These are phyloP conservation scores for Paramecium biaurelia DNA, from an alignment of 73 alveolate species.

Conservation along the genomic window DNA sequence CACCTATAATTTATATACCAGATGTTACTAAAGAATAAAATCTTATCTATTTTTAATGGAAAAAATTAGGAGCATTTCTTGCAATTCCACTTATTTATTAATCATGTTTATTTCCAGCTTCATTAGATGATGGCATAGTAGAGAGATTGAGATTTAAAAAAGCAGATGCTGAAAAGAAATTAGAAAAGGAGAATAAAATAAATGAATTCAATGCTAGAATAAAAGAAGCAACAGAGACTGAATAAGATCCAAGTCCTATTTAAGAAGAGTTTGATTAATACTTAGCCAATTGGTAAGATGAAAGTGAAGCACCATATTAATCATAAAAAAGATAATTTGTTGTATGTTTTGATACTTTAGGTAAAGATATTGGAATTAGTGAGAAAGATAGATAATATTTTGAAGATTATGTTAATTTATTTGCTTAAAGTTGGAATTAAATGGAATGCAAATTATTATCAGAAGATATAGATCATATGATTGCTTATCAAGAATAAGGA, in stretches of 20 bases:
- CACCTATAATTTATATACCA: conserved; percentile 73
- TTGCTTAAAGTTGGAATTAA: conserved; percentile 78
- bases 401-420: conserved; percentile 76
- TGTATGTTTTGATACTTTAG: conserved; percentile 91
- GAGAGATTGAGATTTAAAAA: conserved; percentile 77
- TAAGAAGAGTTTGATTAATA: conserved; percentile 69
- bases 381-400: conserved; percentile 78
- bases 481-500: conserved; percentile 73
- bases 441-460: conserved; percentile 77
- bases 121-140: conserved; percentile 83
- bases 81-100: conserved; percentile 84
- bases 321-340: conserved; percentile 75
- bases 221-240: conserved; percentile 86
- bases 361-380: conserved; percentile 82
- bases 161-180: conserved; percentile 82
- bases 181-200: conserved; percentile 66
- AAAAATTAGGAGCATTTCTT: conserved; percentile 88
- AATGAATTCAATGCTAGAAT: conserved; percentile 67
- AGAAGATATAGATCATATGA: conserved; percentile 76
- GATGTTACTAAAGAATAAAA: conserved; percentile 88
- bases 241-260: conserved; percentile 78
- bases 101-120: conserved; percentile 77
- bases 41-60: conserved; percentile 84
- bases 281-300: conserved; percentile 75
- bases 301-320: conserved; percentile 75